Evolutionary conservation across 139 green algal species (phyloP), one percentile per base, ranked within the genome.

Genomic region (Pleodorina starrii): DNA sequence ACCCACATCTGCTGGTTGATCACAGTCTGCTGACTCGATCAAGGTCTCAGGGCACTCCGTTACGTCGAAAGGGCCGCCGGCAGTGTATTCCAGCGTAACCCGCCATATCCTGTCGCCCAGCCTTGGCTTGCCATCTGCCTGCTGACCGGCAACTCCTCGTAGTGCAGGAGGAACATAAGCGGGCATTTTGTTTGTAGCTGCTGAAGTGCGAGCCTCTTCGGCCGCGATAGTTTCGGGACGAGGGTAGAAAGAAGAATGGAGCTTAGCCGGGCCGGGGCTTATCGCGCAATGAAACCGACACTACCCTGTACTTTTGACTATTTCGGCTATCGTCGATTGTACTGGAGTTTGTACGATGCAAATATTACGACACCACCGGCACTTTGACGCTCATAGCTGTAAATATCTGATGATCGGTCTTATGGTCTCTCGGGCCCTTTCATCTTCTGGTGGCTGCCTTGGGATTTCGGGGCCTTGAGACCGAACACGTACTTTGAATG

Each of bases 111-210:
- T 57, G 1, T 73, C 69, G n/a, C 32, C 6, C 36, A 48, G 59
- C 32, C 40, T 51, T 11, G 72, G 35, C n/a, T 66, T 42, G n/a
- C 43, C 83, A 16, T 48, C 83, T 38, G 79, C 54, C 27, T 85
- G 78, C 51, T 60, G 35, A 2, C 68, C 83, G n/a, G 35, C 48
- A 29, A 81, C 68, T 29, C 83, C 83, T 10, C 83, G 68, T 21
- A 81, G 38, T 0, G 83, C 83, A 42, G 83, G 46, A 14, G 83
- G 83, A n/a, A 88, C 48, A 23, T 88, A 88, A 23, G 83, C 83
- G 1, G 83, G 83, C 83, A 88, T 88, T 66, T 17, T 43, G 2
- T 7, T 32, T 38, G 14, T 21, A 29, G 48, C 11, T 63, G 44
- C 35, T 9, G 19, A 60, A 63, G 36, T 59, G 79, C 59, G 59